Evolutionary conservation across 73 alveolate genomes (phyloP), one percentile per base, ranked within the genome.

Genomic region (Paramecium tetraurelia): DNA sequence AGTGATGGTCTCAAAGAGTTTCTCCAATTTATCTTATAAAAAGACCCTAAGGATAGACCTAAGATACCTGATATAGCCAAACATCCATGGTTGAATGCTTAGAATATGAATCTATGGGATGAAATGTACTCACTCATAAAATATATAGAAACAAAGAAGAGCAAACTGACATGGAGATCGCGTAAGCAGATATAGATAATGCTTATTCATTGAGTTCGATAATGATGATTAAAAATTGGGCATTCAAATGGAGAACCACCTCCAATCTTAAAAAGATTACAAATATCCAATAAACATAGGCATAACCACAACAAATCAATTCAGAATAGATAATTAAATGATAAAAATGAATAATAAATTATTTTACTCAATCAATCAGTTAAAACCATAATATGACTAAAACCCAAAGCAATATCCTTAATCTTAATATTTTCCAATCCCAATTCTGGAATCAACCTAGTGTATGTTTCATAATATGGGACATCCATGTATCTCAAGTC

Each of bases 1-100:
- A 89, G 96, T 46, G 95, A 92, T 21, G 98, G 95, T 12, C 36
- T 97, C 33, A 93, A 96, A 86, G 59, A 88, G 76, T 63, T 97
- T 10, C 77, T 98, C 8, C 24, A 29, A 24, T 48, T 93, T 41
- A 90, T 97, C 93, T 93, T 98, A 8, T 98, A 96, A 58, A 95
- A 96, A 92, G 95, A 97, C 58, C 99, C 99, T 14, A 86, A 92
- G 6, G 93, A 88, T 84, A 94, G 99, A 93, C 80, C 88, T 4
- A 46, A 84, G 20, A 40, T 71, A 29, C 29, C 20, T 2, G 70
- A 89, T 3, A 18, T 89, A 24, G 70, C 92, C 27, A 27, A 89
- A 21, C 92, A 89, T 71, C 50, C 38, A 8, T 89, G 94, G 94
- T 24, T 89, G 21, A 89, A 89, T 83, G 83, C 58, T 18, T 16